These are phyloP conservation scores for Penicillium subrubescens DNA, from an alignment of 495 filamentous ascomycete genomes.

Conservation along the genomic window DNA sequence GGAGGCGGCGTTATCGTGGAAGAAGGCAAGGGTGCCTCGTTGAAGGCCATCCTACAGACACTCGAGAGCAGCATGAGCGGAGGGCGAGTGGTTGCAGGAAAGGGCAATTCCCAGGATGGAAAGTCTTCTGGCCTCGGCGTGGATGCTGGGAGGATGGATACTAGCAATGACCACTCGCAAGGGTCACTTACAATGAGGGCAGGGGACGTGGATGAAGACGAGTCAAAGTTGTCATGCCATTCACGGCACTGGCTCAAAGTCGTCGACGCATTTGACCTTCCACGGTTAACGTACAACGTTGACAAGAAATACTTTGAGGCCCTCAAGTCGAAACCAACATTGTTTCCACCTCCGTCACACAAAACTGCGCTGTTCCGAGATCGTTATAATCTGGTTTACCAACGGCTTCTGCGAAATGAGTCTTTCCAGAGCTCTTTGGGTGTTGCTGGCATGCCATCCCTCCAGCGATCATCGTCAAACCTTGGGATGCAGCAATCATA, in stretches of 20 bases:
- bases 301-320: constrained; percentile 90
- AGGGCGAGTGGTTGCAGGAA: constrained; percentile 60
- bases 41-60: constrained; percentile 78
- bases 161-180: constrained; percentile 16
- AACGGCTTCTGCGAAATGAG: constrained; percentile 88
- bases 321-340: constrained; percentile 64
- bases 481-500: constrained; percentile 63
- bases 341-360: constrained; percentile 77
- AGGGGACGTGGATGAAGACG: constrained; percentile 62
- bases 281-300: constrained; percentile 80
- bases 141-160: constrained; percentile 19
- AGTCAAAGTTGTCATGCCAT: constrained; percentile 57
- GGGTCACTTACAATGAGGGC: constrained; percentile 14
- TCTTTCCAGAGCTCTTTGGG: constrained; percentile 79
- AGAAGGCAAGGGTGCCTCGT: constrained; percentile 67
- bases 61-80: constrained; percentile 84
- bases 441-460: constrained; percentile 42
- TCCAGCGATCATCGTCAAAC: constrained; percentile 59
- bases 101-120: constrained; percentile 24
- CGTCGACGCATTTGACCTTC: constrained; percentile 81
- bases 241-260: constrained; percentile 78
- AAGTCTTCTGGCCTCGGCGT: constrained; percentile 15
- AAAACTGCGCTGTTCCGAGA: constrained; percentile 87
- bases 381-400: constrained; percentile 85
- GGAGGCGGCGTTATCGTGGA: constrained; percentile 86